These are phyloP conservation scores for Suhomyces prunicola DNA, from an alignment of 805 yeast species.

Conservation along the genomic window DNA sequence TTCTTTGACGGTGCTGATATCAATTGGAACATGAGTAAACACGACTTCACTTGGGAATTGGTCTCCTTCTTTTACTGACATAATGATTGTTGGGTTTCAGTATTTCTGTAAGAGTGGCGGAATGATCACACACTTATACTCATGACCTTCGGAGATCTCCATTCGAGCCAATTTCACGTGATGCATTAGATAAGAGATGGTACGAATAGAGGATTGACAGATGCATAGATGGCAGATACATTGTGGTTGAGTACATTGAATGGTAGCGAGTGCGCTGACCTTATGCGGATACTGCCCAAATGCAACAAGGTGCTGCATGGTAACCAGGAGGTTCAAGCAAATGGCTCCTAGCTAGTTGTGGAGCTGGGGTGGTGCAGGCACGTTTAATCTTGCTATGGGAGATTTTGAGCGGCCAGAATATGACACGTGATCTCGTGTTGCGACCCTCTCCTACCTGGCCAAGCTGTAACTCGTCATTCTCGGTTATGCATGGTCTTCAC, in stretches of 20 bases:
- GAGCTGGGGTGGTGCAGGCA: neutral
- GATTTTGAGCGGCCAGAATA: neutral
- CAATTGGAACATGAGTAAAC: conserved; percentile 39
- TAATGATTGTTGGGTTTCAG: neutral
- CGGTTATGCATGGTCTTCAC: neutral
- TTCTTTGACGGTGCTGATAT: conserved; percentile 19
- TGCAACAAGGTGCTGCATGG: neutral
- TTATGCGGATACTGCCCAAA: too few species aligned
- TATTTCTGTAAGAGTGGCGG: neutral
- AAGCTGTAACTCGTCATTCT: neutral
- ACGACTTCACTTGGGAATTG: conserved; percentile 33
- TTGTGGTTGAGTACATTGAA: neutral
- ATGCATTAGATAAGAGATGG: neutral
- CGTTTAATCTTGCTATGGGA: neutral
- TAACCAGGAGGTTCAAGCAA: neutral
- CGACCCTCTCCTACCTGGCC: neutral
- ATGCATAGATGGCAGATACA: neutral
- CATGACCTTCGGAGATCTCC: neutral
- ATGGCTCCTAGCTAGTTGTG: neutral
- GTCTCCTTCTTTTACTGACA: conserved; percentile 24
- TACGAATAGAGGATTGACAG: neutral
- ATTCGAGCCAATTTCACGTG: neutral
- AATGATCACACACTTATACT: neutral
- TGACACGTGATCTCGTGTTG: neutral
- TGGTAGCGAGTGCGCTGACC: neutral